A percentile compares a stretch with the other conserved stretches of the same genome.
Conservation (phyloP, 108 stramenopile species). For the Stephanodiscus triporus region DNA sequence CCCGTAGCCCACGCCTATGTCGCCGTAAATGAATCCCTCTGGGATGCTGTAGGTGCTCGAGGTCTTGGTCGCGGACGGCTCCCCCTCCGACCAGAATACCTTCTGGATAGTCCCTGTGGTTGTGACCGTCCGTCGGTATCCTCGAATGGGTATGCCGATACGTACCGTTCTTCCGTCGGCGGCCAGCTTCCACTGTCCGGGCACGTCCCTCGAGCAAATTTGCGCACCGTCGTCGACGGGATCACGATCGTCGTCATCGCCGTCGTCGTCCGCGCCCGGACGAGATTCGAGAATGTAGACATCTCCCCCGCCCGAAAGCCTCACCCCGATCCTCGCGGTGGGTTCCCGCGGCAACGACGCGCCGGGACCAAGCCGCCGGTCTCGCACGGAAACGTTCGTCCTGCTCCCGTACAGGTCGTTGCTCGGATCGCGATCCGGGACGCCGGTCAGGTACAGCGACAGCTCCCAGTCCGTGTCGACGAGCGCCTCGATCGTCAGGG, state of each 20-base stretch:
- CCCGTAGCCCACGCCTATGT: constrained; percentile 59
- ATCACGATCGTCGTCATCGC: constrained; percentile 1
- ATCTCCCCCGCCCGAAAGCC: constrained; percentile 53
- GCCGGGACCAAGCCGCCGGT: constrained; percentile 59
- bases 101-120: constrained; percentile 83
- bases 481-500: constrained; percentile 32
- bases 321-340: constrained; percentile 51
- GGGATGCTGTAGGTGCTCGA: constrained; percentile 77
- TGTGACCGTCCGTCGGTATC: constrained; percentile 79
- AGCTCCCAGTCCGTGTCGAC: constrained; percentile 43
- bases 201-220: constrained; percentile 52
- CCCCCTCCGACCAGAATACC: constrained; percentile 72
- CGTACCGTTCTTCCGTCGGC: constrained; percentile 70
- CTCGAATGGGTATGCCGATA: constrained; percentile 66
- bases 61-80: constrained; percentile 58
- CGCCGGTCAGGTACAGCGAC: constrained; percentile 70
- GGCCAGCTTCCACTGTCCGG: constrained; percentile 76
- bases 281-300: constrained; percentile 36
- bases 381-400: constrained; percentile 72
- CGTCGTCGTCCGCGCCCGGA: constrained; percentile 3
- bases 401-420: constrained; percentile 75
- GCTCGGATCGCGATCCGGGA: constrained; percentile 73
- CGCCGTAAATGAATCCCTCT: constrained; percentile 74
- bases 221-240: constrained; percentile 6
- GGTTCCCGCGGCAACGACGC: constrained; percentile 59